Percentiles rank a stretch among this genome's conserved stretches.
These are phyloP conservation scores for Ploettnerulaceae sp. DNA, from an alignment of 2,329 filamentous ascomycete species.

Conservation along the genomic window DNA sequence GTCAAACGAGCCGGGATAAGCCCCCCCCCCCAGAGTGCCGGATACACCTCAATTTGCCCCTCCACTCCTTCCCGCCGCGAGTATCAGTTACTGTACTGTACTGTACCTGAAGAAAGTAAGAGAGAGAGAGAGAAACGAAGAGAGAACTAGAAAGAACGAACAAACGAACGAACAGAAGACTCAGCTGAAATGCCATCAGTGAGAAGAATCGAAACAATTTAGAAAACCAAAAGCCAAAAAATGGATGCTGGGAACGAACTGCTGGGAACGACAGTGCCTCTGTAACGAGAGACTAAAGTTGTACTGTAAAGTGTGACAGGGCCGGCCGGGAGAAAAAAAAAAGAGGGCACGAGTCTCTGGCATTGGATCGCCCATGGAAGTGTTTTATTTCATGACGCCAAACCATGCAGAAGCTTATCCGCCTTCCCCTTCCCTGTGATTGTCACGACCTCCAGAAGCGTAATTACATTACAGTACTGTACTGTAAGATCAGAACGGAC, in stretches of 20 bases:
- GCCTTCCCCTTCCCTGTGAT: conserved; percentile 1
- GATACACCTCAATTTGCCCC: background rate
- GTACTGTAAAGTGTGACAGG: background rate
- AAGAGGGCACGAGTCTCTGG: conserved; percentile 16
- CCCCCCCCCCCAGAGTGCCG: conserved; percentile 1
- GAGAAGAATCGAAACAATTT: no score
- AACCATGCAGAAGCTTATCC: conserved; percentile 17
- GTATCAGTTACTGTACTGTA: no score
- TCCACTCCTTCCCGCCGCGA: background rate
- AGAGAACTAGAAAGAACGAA: background rate
- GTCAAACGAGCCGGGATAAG: conserved; percentile 6
- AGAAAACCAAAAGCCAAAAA: background rate
- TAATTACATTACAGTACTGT: conserved; percentile 11
- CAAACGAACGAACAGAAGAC: no score
- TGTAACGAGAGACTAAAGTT: background rate
- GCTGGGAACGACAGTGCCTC: no score
- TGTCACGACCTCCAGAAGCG: conserved; percentile 23
- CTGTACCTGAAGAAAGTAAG: no score
- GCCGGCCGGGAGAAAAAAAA: background rate
- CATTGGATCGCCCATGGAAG: conserved; percentile 6
- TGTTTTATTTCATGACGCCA: conserved; percentile 27
- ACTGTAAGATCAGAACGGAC: background rate
- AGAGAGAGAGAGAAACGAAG: background rate
- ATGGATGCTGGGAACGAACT: background rate
- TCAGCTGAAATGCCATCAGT: no score